Base-by-base conservation (phyloP, 2,329 filamentous ascomycete species). In the Byssochlamys sp. region DNA sequence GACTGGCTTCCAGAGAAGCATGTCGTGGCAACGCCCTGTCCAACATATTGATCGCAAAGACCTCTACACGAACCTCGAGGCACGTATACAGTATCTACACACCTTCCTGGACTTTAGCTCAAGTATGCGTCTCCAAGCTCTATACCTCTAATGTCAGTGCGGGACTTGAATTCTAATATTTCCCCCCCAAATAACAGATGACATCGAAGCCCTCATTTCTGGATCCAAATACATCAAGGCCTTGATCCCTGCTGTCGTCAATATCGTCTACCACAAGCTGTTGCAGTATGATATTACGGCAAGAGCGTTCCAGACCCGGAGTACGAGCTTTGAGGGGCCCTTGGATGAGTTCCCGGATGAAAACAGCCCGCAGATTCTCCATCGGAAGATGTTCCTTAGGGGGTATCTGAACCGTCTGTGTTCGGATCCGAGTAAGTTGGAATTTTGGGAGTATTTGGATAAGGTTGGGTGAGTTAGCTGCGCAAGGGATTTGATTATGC, bases 381-480 rank as follows among this genome's bases (percentile, higher is more conserved):
- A 90, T 67, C 81, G 89, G 61, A 91, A 91, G 77, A 86, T 88
- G 78, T 91, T 91, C 67, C 71, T 82, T 55, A 77, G 87, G n/a
- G 88, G 87, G 55, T 92, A 91, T 63, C 77, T 92, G 31, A 84
- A 81, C 59, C 88, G 86, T 70, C 75, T 92, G 39, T 90, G 88
- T 71, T 86, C 84, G 4, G 88, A 91, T 66, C 87, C 87, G 0
- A 85, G 83, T 54, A 84, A 83, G 62, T 84, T 89, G 80, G 85
- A 89, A 60, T 90, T 90, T 70, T 92, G 89, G 88, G 83, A 88
- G 66, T 92, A 92, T 68, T 76, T 92, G 51, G 87, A 91, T 75
- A 91, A 91, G 72, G 89, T 92, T 35, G 89, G 88, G 81, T 85
- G 70, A 69, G 83, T 76, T 76, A 14, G 9, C n/a, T 7, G 4